These are phyloP conservation scores for Domatiomyces globalis DNA, from an alignment of 2,329 filamentous ascomycete genomes.

Conservation along the genomic window DNA sequence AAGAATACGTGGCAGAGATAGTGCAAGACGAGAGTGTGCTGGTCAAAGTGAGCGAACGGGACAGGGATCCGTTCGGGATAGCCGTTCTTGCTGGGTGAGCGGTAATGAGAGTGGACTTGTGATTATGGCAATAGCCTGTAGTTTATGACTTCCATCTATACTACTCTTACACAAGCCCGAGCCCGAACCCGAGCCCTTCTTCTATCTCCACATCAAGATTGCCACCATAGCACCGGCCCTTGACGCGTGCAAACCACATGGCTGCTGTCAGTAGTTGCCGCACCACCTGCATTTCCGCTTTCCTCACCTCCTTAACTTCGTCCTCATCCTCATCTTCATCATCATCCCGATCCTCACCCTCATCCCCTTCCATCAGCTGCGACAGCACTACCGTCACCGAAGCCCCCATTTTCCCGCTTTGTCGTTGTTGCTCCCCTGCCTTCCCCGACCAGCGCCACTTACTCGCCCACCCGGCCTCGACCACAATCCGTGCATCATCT, in stretches of 20 bases:
- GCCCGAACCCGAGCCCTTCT: neutral
- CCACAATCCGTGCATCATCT: too few relatives aligned
- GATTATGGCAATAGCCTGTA: too few relatives aligned
- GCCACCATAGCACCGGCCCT: neutral
- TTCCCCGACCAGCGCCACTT: too few relatives aligned
- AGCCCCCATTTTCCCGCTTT: too few relatives aligned
- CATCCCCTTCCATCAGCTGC: neutral
- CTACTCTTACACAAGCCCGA: neutral
- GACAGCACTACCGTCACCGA: neutral
- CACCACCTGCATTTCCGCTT: neutral
- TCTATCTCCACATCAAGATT: neutral
- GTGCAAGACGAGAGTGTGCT: conserved; percentile 41
- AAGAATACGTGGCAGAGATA: conserved; percentile 33
- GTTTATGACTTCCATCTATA: too few relatives aligned
- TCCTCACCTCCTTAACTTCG: neutral
- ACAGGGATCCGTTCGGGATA: conserved; percentile 80
- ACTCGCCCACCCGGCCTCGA: too few relatives aligned
- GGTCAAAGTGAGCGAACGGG: conserved; percentile 62
- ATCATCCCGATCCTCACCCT: too few relatives aligned
- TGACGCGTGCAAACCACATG: neutral
- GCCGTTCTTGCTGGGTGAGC: conserved; percentile 32
- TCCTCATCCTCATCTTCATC: neutral
- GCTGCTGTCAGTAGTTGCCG: neutral
- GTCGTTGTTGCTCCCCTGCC: too few relatives aligned
- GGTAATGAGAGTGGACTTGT: too few relatives aligned